Evolutionary conservation across 2,329 filamentous ascomycete species (phyloP).

Genomic region (Phialophora verrucosa): DNA sequence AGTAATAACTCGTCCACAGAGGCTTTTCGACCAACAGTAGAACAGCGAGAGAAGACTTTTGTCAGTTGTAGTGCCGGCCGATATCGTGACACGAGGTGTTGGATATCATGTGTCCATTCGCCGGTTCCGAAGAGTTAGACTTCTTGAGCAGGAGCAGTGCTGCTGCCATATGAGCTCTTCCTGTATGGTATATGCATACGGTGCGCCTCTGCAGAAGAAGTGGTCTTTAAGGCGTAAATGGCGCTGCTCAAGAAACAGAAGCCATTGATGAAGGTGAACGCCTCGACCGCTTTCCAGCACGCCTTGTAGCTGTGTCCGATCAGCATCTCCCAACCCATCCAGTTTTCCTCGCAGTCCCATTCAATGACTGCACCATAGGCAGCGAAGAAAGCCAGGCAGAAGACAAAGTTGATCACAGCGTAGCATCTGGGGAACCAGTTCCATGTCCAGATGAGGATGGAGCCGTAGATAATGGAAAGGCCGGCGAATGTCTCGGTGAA

Average conservation of each 20-base stretch:
- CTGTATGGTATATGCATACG: not conserved
- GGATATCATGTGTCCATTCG: not conserved
- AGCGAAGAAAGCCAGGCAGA: not conserved
- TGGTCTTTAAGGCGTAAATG: not conserved
- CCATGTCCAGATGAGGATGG: not conserved
- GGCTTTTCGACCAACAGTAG: not conserved
- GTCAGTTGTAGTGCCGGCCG: not conserved
- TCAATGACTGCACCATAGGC: not conserved
- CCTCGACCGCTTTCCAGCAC: constrained; percentile 21
- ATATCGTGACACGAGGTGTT: not conserved
- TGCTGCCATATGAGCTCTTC: not conserved
- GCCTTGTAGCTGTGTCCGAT: constrained; percentile 12
- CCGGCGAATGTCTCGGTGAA: constrained; percentile 25
- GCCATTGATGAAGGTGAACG: constrained; percentile 25
- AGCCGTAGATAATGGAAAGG: not conserved
- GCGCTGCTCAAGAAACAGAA: constrained; percentile 24
- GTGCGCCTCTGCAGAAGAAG: not conserved
- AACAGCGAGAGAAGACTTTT: not conserved
- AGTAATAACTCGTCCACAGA: not conserved
- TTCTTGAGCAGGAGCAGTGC: not conserved
- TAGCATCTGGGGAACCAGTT: not conserved
- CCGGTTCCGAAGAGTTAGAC: not conserved
- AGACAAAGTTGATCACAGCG: not conserved
- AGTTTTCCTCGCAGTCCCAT: not conserved
- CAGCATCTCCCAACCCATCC: not conserved